Percentiles rank a stretch among this genome's conserved stretches.
These are phyloP conservation scores for Picea mariana DNA, from an alignment of 83 land plant genomes.

Conservation along the genomic window DNA sequence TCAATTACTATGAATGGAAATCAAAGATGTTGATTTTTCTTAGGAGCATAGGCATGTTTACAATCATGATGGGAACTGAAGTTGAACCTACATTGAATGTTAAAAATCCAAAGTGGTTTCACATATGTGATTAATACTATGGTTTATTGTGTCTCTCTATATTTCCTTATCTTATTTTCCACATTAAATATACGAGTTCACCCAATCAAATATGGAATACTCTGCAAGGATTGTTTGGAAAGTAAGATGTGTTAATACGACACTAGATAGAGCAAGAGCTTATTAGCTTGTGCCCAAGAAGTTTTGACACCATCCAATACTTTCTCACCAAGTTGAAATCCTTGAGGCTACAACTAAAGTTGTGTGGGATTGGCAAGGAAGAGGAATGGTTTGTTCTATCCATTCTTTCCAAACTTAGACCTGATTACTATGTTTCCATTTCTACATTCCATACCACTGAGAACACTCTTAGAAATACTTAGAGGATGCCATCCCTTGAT, in stretches of 20 bases:
- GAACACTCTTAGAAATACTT: background rate
- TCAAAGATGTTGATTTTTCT: too few species aligned
- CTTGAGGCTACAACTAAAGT: background rate
- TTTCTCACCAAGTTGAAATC: background rate
- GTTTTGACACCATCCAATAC: background rate
- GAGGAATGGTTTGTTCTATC: background rate
- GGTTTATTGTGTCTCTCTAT: background rate
- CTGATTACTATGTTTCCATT: background rate
- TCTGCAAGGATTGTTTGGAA: background rate
- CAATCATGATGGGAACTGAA: background rate
- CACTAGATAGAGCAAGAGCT: background rate
- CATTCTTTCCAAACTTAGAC: background rate
- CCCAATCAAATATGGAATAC: background rate
- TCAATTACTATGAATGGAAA: too few species aligned
- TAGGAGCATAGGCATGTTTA: background rate
- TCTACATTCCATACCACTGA: background rate
- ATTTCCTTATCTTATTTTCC: background rate
- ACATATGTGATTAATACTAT: background rate
- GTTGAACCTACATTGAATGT: background rate
- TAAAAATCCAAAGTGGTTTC: background rate
- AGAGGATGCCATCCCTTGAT: background rate
- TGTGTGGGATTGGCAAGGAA: background rate
- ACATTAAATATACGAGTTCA: background rate
- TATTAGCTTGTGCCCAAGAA: background rate
- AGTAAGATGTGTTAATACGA: background rate